Evolutionary conservation across 2,329 filamentous ascomycete species (phyloP).

Genomic region (Sordariomycetes sp.): DNA sequence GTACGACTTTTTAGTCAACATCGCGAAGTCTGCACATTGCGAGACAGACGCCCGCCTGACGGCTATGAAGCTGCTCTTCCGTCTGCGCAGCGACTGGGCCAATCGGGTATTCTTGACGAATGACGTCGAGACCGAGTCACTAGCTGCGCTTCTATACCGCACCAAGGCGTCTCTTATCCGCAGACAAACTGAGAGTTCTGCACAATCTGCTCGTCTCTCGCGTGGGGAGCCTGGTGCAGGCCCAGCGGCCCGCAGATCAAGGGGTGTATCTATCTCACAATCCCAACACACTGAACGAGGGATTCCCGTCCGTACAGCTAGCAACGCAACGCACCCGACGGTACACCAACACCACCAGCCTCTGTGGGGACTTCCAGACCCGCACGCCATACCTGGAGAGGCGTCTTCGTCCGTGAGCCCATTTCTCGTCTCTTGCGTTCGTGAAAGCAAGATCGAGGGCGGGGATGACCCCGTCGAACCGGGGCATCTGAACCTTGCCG

Average conservation of each 20-base stretch:
- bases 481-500: conserved; percentile 44
- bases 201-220: neutral
- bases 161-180: conserved; percentile 41
- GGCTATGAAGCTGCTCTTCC: conserved; percentile 69
- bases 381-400: conserved; percentile 39
- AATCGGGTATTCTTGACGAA: conserved; percentile 63
- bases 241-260: conserved; percentile 25
- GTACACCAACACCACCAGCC: conserved; percentile 30
- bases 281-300: conserved; percentile 30
- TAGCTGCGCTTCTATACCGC: conserved; percentile 64
- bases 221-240: neutral
- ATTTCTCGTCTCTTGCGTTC: conserved; percentile 31
- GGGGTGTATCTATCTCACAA: conserved; percentile 43
- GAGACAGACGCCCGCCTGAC: conserved; percentile 62
- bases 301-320: conserved; percentile 28
- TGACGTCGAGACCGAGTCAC: conserved; percentile 59
- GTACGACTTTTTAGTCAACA: conserved; percentile 52
- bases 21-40: conserved; percentile 47
- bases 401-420: conserved; percentile 36
- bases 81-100: conserved; percentile 72
- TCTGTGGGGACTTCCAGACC: conserved; percentile 49
- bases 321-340: conserved; percentile 24
- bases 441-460: conserved; percentile 9
- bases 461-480: conserved; percentile 16
- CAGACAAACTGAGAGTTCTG: conserved; percentile 38